Conservation (phyloP, 2,329 filamentous ascomycete species). For the Cordyceps cateniannulata region DNA sequence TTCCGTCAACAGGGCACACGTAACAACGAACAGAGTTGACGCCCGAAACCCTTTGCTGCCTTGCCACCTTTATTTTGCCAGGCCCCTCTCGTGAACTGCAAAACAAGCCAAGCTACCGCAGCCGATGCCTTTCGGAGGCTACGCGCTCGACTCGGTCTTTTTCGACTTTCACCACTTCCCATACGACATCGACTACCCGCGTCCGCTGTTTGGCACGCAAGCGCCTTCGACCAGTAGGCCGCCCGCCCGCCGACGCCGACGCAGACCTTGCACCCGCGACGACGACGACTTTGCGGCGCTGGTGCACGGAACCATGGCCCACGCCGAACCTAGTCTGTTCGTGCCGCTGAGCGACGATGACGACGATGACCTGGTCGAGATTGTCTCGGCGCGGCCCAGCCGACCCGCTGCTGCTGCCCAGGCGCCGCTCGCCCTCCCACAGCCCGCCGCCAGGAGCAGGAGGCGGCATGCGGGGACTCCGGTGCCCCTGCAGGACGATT, state of each 20-base stretch:
- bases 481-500: conserved; percentile 11
- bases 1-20: not conserved
- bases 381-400: conserved; percentile 16
- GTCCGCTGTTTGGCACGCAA: not conserved
- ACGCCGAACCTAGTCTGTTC: not conserved
- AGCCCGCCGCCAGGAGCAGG: not conserved
- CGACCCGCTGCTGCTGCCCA: not conserved
- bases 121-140: conserved; percentile 4
- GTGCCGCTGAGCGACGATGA: conserved; percentile 14
- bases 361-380: conserved; percentile 30
- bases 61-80: not conserved
- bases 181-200: not conserved
- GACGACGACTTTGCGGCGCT: not conserved
- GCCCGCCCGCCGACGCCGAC: not conserved
- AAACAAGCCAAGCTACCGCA: not conserved
- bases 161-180: not conserved
- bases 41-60: not conserved
- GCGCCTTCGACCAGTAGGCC: not conserved
- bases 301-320: not conserved
- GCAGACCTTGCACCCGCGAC: not conserved
- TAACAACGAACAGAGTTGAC: not conserved
- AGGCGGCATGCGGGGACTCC: conserved; percentile 16
- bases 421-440: not conserved
- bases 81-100: not conserved
- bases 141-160: not conserved